Base-by-base conservation (phyloP, 371 early-diverging fungal species). In the Fennellomyces sp. region DNA sequence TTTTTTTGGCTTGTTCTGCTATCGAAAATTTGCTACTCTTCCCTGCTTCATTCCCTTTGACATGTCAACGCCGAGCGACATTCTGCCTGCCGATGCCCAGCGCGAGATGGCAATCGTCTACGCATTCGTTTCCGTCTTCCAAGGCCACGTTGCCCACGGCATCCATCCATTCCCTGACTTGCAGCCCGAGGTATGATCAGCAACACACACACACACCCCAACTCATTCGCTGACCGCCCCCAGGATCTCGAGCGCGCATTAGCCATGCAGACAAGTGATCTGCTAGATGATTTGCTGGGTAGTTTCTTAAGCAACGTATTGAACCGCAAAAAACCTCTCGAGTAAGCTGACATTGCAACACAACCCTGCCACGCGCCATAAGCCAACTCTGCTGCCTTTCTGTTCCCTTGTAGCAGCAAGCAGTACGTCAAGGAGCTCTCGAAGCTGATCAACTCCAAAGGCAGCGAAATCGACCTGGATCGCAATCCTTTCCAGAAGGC, bases 101-200 rank as follows among this genome's bases (percentile, higher is more conserved):
- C 75, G 76, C 70, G 65, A 75, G 28, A 58, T 79, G 26, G 76
- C 79, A 4, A 75, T 72, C 41, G 60, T 79, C 15, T 73, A 75
- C 62, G 76, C 73, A 27, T 79, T 75, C 50, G 33, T 55, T 19
- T 29, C 42, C 13, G 61, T 64, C 5, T 79, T 79, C 33, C 60
- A 59, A 29, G 38, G 51, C 2, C 55, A 66, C 30, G 45, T 54
- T 5, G 55, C 50, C n/a, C 67, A 64, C 2, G 28, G 28, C 7
- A 61, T 69, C 17, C 61, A 65, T 52, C 39, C 64, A 15, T 53
- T 66, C 17, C 73, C 75, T 10, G 27, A 17, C 0, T 68, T 68
- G 45, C 66, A 69, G 19, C 78, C 78, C 48, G 59, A 64, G 53
- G 78, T 72, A 72, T 50, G 27, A n/a, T 31, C n/a, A 13, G n/a